Evolutionary conservation across 2,329 filamentous ascomycete species (phyloP), one percentile per base, ranked within the genome.

Genomic region (Pyricularia sp.): DNA sequence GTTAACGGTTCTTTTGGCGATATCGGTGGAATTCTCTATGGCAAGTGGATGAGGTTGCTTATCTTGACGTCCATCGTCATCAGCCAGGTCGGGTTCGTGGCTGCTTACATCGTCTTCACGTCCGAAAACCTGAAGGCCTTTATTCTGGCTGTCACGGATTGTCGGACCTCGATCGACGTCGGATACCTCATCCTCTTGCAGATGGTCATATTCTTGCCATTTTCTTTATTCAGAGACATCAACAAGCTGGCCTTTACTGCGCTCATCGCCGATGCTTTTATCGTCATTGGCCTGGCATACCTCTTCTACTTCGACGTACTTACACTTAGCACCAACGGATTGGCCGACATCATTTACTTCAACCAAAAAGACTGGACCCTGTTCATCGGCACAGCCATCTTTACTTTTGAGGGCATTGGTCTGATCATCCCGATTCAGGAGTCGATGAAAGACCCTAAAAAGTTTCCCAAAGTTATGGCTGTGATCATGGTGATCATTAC

Each of bases 391-490:
- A 99, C 96, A 0, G 94, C 96, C 31, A 97, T 99, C 74, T 99
- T 99, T 78, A 97, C 94, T 0, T 99, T 97, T 73, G 94, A 99
- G 74, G 94, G 94, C 31, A 96, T 99, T 67, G 96, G 94, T 13
- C 85, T 99, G 62, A 96, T 99, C 75, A 97, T 99, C 68, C 94
- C 96, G 0, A 97, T 99, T 66, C 96, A 99, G 76, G 93, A 96
- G 72, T 96, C 93, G 26, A 99, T 99, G 94, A 90, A 88, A 73
- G 82, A 93, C 57, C 96, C 93, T 0, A 81, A 87, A 68, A 93
- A 96, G 74, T 99, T 99, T 75, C 92, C 94, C 61, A 84, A 84
- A 66, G 93, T 99, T 62, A 86, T 99, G 68, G 89, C 87, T 62
- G 83, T 86, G 55, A 91, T 99, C 72, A 99, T 99, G 94, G 82